These are phyloP conservation scores for Lizanozyma gosingica DNA, from an alignment of 1,139 yeast genomes.

Conservation along the genomic window DNA sequence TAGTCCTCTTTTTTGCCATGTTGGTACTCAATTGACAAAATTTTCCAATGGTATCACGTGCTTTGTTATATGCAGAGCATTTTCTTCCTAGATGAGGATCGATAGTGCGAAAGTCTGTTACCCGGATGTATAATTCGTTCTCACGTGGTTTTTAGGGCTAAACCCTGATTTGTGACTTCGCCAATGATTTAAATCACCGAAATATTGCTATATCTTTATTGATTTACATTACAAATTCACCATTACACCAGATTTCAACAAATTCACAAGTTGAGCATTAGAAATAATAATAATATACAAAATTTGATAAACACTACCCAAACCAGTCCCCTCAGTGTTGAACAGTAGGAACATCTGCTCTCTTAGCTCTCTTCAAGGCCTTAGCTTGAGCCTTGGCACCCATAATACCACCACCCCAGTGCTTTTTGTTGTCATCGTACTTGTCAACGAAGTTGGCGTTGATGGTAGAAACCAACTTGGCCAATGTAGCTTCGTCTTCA, in stretches of 20 bases:
- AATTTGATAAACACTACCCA: background rate
- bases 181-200: too few species aligned
- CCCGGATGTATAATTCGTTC: background rate
- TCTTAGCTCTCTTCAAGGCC: constrained; percentile 39
- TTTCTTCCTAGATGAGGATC: too few species aligned
- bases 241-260: background rate
- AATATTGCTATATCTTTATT: too few species aligned
- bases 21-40: background rate
- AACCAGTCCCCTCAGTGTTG: background rate
- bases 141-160: background rate
- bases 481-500: constrained; percentile 91
- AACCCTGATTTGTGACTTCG: background rate
- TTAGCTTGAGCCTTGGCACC: constrained; percentile 88
- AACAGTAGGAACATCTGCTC: constrained; percentile 19
- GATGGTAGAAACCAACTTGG: constrained; percentile 86
- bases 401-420: constrained; percentile 99
- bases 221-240: background rate
- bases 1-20: background rate
- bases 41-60: background rate
- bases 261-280: background rate
- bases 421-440: constrained; percentile 92
- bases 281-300: background rate
- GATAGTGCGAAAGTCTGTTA: too few species aligned
- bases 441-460: constrained; percentile 87
- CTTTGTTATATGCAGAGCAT: too few species aligned